These are phyloP conservation scores for Chlorella vulgaris DNA, from an alignment of 139 green algal species.

Conservation along the genomic window DNA sequence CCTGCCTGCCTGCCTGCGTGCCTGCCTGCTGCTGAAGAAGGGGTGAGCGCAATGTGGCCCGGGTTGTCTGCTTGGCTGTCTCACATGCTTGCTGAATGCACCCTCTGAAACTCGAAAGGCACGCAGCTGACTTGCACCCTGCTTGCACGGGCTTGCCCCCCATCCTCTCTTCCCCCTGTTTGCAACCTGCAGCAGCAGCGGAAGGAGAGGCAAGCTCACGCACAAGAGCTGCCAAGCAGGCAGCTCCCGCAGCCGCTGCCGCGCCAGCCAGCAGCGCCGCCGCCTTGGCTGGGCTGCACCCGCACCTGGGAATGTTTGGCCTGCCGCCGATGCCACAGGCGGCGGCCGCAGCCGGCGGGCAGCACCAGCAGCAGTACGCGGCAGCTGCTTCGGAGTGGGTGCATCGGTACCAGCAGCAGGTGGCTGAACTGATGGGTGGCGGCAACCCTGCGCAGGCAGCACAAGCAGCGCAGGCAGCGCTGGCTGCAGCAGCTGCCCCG, in stretches of 20 bases:
- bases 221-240: too few species aligned
- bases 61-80: too few species aligned
- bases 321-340: neutral
- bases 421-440: neutral
- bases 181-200: neutral
- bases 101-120: neutral
- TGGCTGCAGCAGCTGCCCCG: neutral
- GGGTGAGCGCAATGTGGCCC: too few species aligned
- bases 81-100: too few species aligned
- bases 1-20: neutral
- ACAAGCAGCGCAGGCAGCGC: neutral
- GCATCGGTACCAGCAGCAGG: conserved; percentile 5
- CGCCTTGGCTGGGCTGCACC: neutral
- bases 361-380: conserved; percentile 1
- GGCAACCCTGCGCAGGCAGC: neutral
- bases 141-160: neutral
- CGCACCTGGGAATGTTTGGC: neutral
- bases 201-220: neutral
- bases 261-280: neutral
- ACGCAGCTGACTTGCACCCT: neutral
- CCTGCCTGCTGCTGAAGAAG: neutral
- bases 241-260: neutral
- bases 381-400: conserved; percentile 17
- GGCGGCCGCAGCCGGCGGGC: neutral
- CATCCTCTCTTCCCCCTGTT: too few species aligned